phyloP scores from a whole-genome alignment of 306 rosid species.

The Datisca glomerata region DNA sequence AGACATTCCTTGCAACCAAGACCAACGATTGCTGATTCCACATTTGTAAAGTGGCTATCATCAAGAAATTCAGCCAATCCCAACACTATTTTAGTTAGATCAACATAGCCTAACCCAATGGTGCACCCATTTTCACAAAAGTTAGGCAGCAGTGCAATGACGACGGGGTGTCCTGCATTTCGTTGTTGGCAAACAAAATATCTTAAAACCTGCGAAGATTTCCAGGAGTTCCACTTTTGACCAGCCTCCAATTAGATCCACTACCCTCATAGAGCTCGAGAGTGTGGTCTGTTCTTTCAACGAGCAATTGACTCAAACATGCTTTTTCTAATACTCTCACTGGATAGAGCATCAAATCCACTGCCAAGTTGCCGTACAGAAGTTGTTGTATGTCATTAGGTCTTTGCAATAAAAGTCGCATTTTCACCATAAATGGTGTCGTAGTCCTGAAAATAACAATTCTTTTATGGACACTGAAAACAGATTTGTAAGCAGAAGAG shows the following conservation, averaged over 20 bases:
- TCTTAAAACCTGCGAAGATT: conserved; percentile 86
- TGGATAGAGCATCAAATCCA: conserved; percentile 62
- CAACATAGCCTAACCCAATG: conserved; percentile 70
- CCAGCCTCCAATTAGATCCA: conserved; percentile 78
- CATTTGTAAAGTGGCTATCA: conserved; percentile 79
- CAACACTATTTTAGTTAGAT: conserved; percentile 72
- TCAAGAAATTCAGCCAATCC: conserved; percentile 90
- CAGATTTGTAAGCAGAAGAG: not conserved
- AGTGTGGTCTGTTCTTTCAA: conserved; percentile 84
- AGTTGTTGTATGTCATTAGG: conserved; percentile 80
- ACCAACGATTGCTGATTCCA: conserved; percentile 86
- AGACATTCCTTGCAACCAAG: conserved; percentile 97
- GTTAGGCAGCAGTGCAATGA: conserved; percentile 61
- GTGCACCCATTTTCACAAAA: conserved; percentile 68
- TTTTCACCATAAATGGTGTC: conserved; percentile 85
- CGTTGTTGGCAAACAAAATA: conserved; percentile 83
- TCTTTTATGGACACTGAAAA: not conserved
- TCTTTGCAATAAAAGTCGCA: conserved; percentile 87
- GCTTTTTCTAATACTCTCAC: conserved; percentile 66
- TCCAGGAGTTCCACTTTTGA: conserved; percentile 91
- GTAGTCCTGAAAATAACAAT: conserved; percentile 56
- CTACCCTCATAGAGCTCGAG: conserved; percentile 92
- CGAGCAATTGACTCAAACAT: conserved; percentile 87
- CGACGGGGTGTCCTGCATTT: conserved; percentile 96
- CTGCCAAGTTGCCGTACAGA: conserved; percentile 69